Evolutionary conservation across 176 grass and related monocot species (phyloP), one percentile per base, ranked within the genome.

Genomic region (Juncus inflexus): DNA sequence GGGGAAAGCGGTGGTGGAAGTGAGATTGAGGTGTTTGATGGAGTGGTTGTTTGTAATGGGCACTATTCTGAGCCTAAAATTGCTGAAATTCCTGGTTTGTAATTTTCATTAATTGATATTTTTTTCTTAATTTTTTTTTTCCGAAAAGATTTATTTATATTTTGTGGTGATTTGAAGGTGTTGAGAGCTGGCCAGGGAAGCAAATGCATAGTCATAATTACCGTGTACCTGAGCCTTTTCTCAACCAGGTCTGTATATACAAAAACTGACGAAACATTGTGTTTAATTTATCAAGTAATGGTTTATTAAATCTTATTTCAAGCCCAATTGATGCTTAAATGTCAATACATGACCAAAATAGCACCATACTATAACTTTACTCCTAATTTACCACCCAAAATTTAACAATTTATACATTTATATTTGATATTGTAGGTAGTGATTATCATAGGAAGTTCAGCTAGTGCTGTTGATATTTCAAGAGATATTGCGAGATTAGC

Each of bases 181-280:
- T 78, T 16, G 75, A 78, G 38, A 47, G 10, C 9, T 89, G 85
- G 85, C 80, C 82, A 0, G 77, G 85, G 50, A 89, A 80, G 63
- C 77, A 89, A 64, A 47, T 47, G 43, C 85, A 89, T 60, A 89
- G 85, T 67, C 85, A 80, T 58, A 89, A 50, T 60, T 88, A 83
- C 74, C 85, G 80, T 50, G 52, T 77, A 16, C 80, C 85, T 0
- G 73, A 88, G 49, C 73, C 59, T 55, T 88, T 88, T 28, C 56
- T 51, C 45, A 57, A 62, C 9, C 69, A 72, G 68, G 76, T 67
- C 58, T 52, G 55, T 50, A 60, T 70, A 37, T 63, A 52, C 43
- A 5, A 47, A 47, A 6, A 47, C 9, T 47, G 4, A 47, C 9
- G 2, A 47, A 52, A 38, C n/a, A 72, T 15, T 40, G n/a, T 9